Percentiles rank a stretch among this genome's conserved stretches.
These are phyloP conservation scores for Saxophila tyrrhenica DNA, from an alignment of 495 filamentous ascomycete species.

Conservation along the genomic window DNA sequence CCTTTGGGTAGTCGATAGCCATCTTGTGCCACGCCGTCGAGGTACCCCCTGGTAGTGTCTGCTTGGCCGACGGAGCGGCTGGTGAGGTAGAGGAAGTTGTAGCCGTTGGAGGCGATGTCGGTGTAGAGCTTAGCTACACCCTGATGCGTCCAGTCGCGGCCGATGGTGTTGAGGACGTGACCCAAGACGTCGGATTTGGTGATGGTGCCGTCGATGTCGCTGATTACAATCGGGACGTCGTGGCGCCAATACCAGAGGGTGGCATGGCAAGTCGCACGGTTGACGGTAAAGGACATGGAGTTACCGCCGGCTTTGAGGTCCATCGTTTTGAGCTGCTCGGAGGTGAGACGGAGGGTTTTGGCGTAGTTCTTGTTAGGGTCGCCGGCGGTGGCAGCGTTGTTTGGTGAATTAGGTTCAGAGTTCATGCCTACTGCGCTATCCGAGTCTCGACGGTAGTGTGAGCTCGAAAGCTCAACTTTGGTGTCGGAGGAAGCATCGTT, in stretches of 20 bases:
- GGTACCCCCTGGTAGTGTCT: slow-evolving; percentile 80
- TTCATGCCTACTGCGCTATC: slow-evolving; percentile 49
- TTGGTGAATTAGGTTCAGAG: slow-evolving; percentile 69
- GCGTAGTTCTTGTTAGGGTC: slow-evolving; percentile 81
- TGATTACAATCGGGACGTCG: slow-evolving; percentile 87
- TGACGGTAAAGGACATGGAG: slow-evolving; percentile 90
- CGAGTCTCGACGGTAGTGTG: slow-evolving; percentile 32
- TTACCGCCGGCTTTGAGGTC: slow-evolving; percentile 76
- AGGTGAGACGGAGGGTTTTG: slow-evolving; percentile 92
- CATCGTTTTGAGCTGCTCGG: slow-evolving; percentile 83
- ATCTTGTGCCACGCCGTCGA: slow-evolving; percentile 82
- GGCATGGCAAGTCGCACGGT: slow-evolving; percentile 80
- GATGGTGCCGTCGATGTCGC: slow-evolving; percentile 97
- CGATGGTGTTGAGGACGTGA: slow-evolving; percentile 96
- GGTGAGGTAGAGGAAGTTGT: slow-evolving; percentile 97
- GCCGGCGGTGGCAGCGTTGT: slow-evolving; percentile 36
- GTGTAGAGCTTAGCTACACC: slow-evolving; percentile 95
- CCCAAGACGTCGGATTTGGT: slow-evolving; percentile 96
- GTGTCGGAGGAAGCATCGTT: slow-evolving; percentile 47
- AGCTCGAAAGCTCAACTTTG: slow-evolving; percentile 29
- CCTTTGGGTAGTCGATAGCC: slow-evolving; percentile 76
- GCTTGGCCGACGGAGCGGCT: slow-evolving; percentile 87
- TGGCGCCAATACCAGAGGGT: slow-evolving; percentile 89
- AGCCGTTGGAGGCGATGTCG: slow-evolving; percentile 91
- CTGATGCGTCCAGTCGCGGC: slow-evolving; percentile 93